Evolutionary conservation across 441 rosid species (phyloP).

Genomic region (Erodium moschatum): DNA sequence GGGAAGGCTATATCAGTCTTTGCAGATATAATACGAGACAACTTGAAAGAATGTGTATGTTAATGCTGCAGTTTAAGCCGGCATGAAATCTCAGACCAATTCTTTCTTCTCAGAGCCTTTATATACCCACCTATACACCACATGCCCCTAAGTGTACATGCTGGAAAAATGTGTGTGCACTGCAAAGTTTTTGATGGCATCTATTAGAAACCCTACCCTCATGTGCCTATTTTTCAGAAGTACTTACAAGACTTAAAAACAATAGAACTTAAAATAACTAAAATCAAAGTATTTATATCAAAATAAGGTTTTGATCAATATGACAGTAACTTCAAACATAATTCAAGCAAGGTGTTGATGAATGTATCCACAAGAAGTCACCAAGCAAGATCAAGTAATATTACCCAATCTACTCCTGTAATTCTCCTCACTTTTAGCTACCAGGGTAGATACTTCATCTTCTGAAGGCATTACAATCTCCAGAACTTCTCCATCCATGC

Average conservation of each 20-base stretch:
- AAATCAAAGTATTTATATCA: neutral
- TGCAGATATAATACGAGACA: neutral
- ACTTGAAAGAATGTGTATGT: neutral
- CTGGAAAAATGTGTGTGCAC: neutral
- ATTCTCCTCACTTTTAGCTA: slow-evolving; percentile 42
- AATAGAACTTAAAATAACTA: too few species aligned
- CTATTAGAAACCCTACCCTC: too few species aligned
- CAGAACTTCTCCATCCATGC: slow-evolving; percentile 72
- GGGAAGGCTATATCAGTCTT: neutral
- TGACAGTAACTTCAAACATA: neutral
- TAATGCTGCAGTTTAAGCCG: neutral
- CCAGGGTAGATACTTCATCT: slow-evolving; percentile 35
- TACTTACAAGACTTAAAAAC: neutral
- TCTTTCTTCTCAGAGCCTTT: neutral
- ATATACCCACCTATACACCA: neutral
- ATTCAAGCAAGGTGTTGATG: neutral
- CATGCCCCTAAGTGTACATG: neutral
- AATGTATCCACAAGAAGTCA: neutral
- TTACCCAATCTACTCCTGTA: slow-evolving; percentile 52
- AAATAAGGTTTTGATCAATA: neutral
- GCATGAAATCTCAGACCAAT: neutral
- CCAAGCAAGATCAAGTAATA: slow-evolving; percentile 4
- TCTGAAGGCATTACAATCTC: slow-evolving; percentile 57
- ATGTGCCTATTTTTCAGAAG: neutral
- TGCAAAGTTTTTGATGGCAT: neutral